phyloP scores from a whole-genome alignment of 495 filamentous ascomycete species.

The Parathielavia appendiculata region DNA sequence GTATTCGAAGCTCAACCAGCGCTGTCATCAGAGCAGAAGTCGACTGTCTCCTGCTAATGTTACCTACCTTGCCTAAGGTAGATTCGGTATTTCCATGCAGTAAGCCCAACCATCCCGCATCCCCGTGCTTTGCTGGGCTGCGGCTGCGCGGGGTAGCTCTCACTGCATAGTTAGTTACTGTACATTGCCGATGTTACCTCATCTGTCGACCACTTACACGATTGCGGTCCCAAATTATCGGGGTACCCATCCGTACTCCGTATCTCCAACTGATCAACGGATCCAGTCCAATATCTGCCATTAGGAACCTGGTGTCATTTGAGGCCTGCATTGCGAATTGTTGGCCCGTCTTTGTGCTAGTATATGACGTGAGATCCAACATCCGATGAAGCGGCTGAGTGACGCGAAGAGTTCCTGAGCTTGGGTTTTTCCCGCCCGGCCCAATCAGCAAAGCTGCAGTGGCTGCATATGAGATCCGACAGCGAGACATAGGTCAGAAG shows the following conservation, averaged over 20 bases:
- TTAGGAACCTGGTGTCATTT: not conserved
- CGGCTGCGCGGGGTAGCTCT: slow-evolving; percentile 13
- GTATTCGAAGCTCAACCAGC: too few relatives aligned
- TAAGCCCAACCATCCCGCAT: not conserved
- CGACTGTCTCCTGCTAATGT: too few relatives aligned
- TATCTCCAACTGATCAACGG: too few relatives aligned
- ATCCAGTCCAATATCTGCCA: not conserved
- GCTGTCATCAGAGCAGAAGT: too few relatives aligned
- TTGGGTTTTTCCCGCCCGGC: too few relatives aligned
- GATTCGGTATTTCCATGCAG: too few relatives aligned
- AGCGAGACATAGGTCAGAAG: not conserved
- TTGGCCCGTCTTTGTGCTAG: not conserved
- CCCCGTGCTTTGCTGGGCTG: not conserved
- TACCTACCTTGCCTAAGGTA: too few relatives aligned
- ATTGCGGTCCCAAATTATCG: not conserved
- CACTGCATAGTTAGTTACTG: not conserved
- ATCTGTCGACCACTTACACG: slow-evolving; percentile 4
- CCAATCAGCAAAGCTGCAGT: too few relatives aligned
- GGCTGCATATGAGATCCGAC: not conserved
- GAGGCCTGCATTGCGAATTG: slow-evolving; percentile 1
- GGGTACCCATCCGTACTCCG: not conserved
- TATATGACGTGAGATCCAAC: not conserved
- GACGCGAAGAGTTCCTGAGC: not conserved
- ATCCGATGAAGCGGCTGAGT: slow-evolving; percentile 1
- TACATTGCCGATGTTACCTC: slow-evolving; percentile 5